Conservation (phyloP, 192 early-diverging fungal genomes). For the Entrophospora sp. region DNA sequence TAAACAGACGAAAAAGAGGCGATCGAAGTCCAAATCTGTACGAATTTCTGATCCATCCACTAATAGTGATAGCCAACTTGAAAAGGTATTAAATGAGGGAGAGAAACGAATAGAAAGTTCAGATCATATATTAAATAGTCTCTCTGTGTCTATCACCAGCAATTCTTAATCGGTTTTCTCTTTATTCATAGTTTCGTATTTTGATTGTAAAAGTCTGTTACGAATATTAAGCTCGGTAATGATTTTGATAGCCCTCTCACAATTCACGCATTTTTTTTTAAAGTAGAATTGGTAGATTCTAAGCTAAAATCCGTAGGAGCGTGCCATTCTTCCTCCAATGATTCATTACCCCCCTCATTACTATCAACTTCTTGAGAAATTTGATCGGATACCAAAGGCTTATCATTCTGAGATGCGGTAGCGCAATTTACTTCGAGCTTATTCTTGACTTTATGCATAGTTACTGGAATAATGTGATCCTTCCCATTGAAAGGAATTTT, state of each 20-base stretch:
- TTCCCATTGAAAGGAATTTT: too few relatives aligned
- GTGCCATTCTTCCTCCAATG: too few relatives aligned
- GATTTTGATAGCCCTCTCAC: background rate
- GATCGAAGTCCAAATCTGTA: background rate
- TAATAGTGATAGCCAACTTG: background rate
- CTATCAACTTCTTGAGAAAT: too few relatives aligned
- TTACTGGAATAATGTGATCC: too few relatives aligned
- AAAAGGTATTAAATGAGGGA: background rate
- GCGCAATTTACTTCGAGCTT: too few relatives aligned
- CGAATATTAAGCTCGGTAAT: background rate
- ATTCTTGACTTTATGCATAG: too few relatives aligned
- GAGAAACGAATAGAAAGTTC: background rate
- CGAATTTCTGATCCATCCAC: background rate
- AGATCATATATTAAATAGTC: background rate
- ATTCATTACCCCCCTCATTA: too few relatives aligned
- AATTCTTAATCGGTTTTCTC: background rate
- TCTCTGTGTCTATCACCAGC: too few relatives aligned
- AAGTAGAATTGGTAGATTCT: background rate
- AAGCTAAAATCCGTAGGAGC: conserved; percentile 1
- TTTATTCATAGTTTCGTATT: conserved; percentile 8
- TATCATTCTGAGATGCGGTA: too few relatives aligned
- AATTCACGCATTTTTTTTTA: too few relatives aligned
- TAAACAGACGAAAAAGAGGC: background rate
- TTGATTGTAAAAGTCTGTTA: background rate
- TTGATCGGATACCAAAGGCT: too few relatives aligned